phyloP scores from a whole-genome alignment of 148 eudicot genomes.

The Rhododendron griersonianum region DNA sequence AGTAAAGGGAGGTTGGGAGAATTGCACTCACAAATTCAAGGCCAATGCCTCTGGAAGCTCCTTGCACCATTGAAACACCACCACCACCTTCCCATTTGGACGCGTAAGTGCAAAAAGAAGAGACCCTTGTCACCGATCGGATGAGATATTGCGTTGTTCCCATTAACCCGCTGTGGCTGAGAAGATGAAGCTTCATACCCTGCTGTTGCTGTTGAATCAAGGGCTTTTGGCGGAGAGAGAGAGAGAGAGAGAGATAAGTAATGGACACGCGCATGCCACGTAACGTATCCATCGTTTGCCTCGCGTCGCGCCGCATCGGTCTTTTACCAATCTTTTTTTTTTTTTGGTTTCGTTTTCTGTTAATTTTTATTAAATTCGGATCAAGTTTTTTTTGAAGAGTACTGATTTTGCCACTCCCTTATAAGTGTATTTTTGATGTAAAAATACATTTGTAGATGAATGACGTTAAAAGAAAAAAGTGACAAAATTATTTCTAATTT shows the following conservation, averaged over 20 bases:
- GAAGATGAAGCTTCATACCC: constrained; percentile 12
- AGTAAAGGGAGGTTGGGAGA: not conserved
- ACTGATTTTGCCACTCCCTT: too few species aligned
- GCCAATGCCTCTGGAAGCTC: constrained; percentile 63
- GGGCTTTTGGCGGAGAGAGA: too few species aligned
- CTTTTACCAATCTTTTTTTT: too few species aligned
- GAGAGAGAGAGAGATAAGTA: not conserved
- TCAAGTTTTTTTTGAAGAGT: too few species aligned
- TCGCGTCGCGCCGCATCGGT: not conserved
- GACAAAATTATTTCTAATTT: too few species aligned
- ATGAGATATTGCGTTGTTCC: not conserved
- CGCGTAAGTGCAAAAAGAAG: not conserved
- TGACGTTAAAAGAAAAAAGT: too few species aligned
- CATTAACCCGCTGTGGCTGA: not conserved
- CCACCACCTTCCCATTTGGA: constrained; percentile 20
- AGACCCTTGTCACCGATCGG: constrained; percentile 8
- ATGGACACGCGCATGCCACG: not conserved
- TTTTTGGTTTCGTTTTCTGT: too few species aligned
- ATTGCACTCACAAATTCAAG: constrained; percentile 51
- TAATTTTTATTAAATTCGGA: too few species aligned
- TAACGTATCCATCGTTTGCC: not conserved
- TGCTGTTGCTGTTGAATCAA: not conserved
- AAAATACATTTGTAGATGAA: too few species aligned
- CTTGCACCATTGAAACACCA: constrained; percentile 52
- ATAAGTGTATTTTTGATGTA: too few species aligned